A percentile compares a stretch with the other conserved stretches of the same genome.
These are phyloP conservation scores for Lactifluus echinatus DNA, from an alignment of 768 basidiomycete genomes.

Conservation along the genomic window DNA sequence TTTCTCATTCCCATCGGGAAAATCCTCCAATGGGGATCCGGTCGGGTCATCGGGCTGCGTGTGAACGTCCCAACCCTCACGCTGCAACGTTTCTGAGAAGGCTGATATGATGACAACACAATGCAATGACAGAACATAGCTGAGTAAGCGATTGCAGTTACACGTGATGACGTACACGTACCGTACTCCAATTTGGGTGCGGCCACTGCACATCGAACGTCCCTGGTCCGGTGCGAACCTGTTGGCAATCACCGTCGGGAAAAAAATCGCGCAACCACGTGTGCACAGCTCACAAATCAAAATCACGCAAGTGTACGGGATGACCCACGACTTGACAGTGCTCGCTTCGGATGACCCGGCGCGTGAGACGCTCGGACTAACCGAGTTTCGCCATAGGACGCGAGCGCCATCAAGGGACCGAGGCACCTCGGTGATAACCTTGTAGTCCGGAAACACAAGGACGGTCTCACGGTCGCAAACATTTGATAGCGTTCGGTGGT, in stretches of 20 bases:
- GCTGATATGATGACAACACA: too few species aligned
- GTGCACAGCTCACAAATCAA: conserved; percentile 85
- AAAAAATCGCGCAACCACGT: conserved; percentile 20
- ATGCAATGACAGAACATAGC: too few species aligned
- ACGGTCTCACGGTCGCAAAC: conserved; percentile 63
- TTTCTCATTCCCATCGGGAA: conserved; percentile 43
- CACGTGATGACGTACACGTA: too few species aligned
- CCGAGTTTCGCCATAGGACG: conserved; percentile 53
- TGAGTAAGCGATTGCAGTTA: too few species aligned
- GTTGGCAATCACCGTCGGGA: not conserved
- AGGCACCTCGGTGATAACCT: conserved; percentile 65
- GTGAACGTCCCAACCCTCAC: conserved; percentile 66
- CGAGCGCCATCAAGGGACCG: conserved; percentile 57
- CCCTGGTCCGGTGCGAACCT: conserved; percentile 92
- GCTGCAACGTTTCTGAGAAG: conserved; percentile 53
- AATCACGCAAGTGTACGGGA: conserved; percentile 88
- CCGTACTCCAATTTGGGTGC: conserved; percentile 77
- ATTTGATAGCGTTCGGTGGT: conserved; percentile 64
- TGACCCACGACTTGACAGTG: conserved; percentile 57
- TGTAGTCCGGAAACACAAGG: conserved; percentile 89
- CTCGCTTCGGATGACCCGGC: conserved; percentile 38
- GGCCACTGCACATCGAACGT: conserved; percentile 85
- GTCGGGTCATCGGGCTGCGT: conserved; percentile 59
- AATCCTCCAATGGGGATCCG: conserved; percentile 51
- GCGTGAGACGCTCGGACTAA: conserved; percentile 51